Conservation (phyloP, 257 asterid species). For the Mitragyna speciosa region DNA sequence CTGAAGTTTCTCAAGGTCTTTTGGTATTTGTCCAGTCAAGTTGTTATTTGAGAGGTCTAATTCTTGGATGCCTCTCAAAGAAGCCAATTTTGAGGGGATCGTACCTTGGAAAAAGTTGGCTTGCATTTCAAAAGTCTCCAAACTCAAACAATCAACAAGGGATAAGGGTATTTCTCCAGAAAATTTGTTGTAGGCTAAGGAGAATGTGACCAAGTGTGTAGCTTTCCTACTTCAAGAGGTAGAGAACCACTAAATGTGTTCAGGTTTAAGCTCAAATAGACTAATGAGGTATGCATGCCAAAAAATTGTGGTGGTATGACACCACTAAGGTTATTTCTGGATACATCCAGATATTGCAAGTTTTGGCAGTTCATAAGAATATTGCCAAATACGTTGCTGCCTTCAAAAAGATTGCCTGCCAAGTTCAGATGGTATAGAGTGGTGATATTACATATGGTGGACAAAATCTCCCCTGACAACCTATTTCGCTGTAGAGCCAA, state of each 20-base stretch:
- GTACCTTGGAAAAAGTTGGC: not conserved
- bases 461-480: not conserved
- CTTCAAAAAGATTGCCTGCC: conserved; percentile 10
- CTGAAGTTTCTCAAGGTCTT: not conserved
- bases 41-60: not conserved
- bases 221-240: not conserved
- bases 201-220: not conserved
- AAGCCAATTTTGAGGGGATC: not conserved
- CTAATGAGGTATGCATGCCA: not conserved
- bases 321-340: not conserved
- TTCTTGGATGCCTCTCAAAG: not conserved
- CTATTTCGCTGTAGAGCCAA: not conserved
- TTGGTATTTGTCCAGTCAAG: not conserved
- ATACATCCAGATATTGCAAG: conserved; percentile 18
- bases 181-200: not conserved
- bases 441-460: not conserved
- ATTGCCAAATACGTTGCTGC: conserved; percentile 7
- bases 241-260: not conserved
- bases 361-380: conserved; percentile 10
- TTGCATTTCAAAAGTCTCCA: not conserved
- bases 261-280: not conserved
- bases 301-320: not conserved
- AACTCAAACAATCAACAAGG: not conserved
- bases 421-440: not conserved
- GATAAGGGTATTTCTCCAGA: not conserved